phyloP scores from a whole-genome alignment of 768 basidiomycete species.

The Krasilnikovozyma curviuscula region DNA sequence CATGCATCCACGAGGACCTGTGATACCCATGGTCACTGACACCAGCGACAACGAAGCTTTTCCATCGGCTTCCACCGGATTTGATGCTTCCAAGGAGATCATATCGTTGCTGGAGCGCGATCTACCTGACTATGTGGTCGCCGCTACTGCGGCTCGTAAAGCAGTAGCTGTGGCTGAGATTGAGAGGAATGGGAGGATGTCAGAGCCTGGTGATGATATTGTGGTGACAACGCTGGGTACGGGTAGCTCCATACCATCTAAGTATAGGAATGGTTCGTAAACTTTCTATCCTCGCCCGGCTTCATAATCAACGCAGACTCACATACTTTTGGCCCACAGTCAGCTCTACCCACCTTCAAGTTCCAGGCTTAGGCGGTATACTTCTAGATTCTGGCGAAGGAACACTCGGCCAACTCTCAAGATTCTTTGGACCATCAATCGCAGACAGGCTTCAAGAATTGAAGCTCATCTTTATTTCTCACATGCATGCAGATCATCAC shows the following conservation, averaged over 20 bases:
- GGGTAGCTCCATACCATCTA: slow-evolving; percentile 64
- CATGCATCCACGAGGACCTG: no score
- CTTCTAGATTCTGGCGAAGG: slow-evolving; percentile 86
- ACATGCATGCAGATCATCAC: slow-evolving; percentile 86
- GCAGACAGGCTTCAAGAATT: slow-evolving; percentile 39
- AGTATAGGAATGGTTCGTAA: slow-evolving; percentile 61
- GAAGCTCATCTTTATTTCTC: slow-evolving; percentile 67
- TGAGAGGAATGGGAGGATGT: neutral
- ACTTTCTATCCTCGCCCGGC: neutral
- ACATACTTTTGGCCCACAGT: slow-evolving; percentile 29
- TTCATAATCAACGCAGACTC: neutral
- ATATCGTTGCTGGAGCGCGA: slow-evolving; percentile 29
- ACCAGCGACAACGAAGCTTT: neutral
- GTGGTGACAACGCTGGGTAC: slow-evolving; percentile 64
- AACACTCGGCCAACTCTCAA: slow-evolving; percentile 68
- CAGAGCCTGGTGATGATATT: slow-evolving; percentile 40
- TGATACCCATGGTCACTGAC: neutral
- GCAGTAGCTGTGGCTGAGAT: slow-evolving; percentile 20
- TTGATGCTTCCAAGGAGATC: slow-evolving; percentile 9
- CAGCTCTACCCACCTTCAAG: slow-evolving; percentile 53
- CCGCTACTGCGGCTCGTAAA: slow-evolving; percentile 27
- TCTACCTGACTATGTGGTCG: slow-evolving; percentile 27
- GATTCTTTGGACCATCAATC: slow-evolving; percentile 46
- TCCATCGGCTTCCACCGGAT: neutral
- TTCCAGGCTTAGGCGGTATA: slow-evolving; percentile 52